phyloP scores from a whole-genome alignment of 805 yeast genomes.

The Cyberlindnera mycetangii region DNA sequence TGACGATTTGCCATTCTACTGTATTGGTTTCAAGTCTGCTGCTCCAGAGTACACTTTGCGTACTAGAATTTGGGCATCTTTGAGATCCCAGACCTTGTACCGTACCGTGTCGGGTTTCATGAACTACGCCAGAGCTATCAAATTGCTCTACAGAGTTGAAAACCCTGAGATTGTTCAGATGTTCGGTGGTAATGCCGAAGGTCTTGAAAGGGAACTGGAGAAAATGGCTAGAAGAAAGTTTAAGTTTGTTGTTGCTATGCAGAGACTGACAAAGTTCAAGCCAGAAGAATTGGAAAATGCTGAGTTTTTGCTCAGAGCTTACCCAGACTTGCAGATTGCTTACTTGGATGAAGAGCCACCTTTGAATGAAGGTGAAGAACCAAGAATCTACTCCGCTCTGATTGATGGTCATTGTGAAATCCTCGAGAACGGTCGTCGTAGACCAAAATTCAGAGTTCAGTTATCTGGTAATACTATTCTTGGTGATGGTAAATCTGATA shows the following conservation, averaged over 20 bases:
- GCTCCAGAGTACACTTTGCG: constrained; percentile 95
- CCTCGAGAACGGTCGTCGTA: constrained; percentile 67
- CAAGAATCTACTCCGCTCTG: constrained; percentile 70
- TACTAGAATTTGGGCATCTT: constrained; percentile 98
- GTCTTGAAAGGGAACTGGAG: constrained; percentile 91
- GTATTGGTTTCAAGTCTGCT: constrained; percentile 96
- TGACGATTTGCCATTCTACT: constrained; percentile 90
- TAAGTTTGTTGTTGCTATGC: constrained; percentile 82
- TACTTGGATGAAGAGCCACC: constrained; percentile 93
- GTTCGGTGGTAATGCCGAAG: constrained; percentile 98
- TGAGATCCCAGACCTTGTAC: constrained; percentile 93
- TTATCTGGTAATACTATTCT: constrained; percentile 81
- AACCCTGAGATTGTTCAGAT: constrained; percentile 94
- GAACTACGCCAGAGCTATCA: constrained; percentile 97
- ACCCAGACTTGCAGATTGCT: constrained; percentile 86
- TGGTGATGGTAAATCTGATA: constrained; percentile 89
- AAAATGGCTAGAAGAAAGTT: constrained; percentile 84
- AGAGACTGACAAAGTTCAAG: constrained; percentile 68
- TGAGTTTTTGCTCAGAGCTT: constrained; percentile 76
- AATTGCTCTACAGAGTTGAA: constrained; percentile 89
- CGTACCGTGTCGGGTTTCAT: constrained; percentile 97
- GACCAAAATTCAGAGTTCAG: constrained; percentile 73
- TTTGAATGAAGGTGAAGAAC: constrained; percentile 63
- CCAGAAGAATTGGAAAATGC: constrained; percentile 77
- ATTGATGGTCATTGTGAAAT: constrained; percentile 81